Conservation (phyloP, 108 stramenopile genomes). For the Pseudonitzschia pungens region DNA sequence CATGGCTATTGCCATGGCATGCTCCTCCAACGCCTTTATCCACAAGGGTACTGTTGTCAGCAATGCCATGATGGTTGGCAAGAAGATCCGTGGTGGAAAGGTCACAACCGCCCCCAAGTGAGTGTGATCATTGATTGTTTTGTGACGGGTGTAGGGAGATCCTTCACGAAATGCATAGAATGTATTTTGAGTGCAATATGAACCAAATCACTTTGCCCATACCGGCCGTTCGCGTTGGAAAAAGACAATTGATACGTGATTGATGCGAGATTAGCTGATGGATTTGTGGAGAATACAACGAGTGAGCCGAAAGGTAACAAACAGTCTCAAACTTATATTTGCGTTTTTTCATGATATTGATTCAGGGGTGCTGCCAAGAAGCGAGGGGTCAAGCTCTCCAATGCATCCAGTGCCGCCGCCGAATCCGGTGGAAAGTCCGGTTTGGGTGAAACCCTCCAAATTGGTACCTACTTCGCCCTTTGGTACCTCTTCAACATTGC, state of each 20-base stretch:
- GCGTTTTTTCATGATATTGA: neutral
- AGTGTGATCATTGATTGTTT: neutral
- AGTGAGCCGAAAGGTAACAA: neutral
- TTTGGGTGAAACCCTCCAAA: conserved; percentile 73
- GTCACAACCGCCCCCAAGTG: conserved; percentile 2
- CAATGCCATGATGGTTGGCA: conserved; percentile 25
- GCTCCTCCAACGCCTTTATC: conserved; percentile 65
- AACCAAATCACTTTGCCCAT: too few species aligned
- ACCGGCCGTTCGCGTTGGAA: too few species aligned
- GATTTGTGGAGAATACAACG: neutral
- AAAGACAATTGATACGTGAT: neutral
- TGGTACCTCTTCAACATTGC: conserved; percentile 99
- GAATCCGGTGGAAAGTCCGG: conserved; percentile 42
- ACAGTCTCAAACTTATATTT: neutral
- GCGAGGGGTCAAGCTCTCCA: conserved; percentile 9
- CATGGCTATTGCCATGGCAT: conserved; percentile 56
- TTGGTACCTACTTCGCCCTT: conserved; percentile 90
- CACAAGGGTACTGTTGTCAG: conserved; percentile 26
- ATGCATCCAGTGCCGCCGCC: conserved; percentile 48
- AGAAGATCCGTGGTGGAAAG: conserved; percentile 6
- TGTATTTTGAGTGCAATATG: too few species aligned
- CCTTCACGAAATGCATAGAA: neutral
- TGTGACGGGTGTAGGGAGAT: neutral
- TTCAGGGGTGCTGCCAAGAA: neutral
- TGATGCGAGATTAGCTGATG: neutral